Base-by-base conservation (phyloP, 331 rosid species). In the Arachis monticola region DNA sequence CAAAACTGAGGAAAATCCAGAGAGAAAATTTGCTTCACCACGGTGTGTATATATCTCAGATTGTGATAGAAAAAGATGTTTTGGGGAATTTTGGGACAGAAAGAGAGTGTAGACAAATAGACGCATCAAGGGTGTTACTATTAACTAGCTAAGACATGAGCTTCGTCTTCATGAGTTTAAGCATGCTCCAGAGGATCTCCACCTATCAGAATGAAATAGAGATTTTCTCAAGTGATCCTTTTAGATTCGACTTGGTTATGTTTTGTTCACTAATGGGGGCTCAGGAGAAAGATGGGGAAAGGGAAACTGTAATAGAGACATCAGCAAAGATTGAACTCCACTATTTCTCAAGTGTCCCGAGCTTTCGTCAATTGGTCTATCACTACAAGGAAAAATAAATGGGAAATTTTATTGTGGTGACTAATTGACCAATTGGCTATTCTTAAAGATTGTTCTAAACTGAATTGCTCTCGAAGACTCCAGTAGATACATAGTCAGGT, bases 371-470 rank as follows among this genome's bases (percentile, higher is more conserved):
- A 12, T 4, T 51, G 13, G n/a, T 11, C 5, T 10, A 51, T 1
- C n/a, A 51, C 12, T 4, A 51, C 13, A 51, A 6, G 13, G n/a
- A 0, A 38, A 60, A 76, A 70, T n/a, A 58, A n/a, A 30, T 46
- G 48, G 12, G 10, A 60, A 44, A 13, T 46, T 52, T 64, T 10
- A 72, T 44, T 83, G 31, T 13, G 73, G 62, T 40, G 62, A 71
- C 47, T 67, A 41, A 52, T 6, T 53, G 69, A 73, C 64, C 60
- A 56, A 60, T 48, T 17, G 78, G 70, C 62, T 59, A 31, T 69
- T 75, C 11, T 14, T 46, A 68, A 75, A 76, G 48, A 61, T 10
- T 51, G 12, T 50, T 50, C 69, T 31, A 51, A 69, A 69, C 61
- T 8, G 53, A 48, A 48, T 11, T 44, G 45, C 61, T 44, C 30